Evolutionary conservation across 2,329 filamentous ascomycete genomes (phyloP), one percentile per base, ranked within the genome.

Genomic region (Diplodia sapinea): DNA sequence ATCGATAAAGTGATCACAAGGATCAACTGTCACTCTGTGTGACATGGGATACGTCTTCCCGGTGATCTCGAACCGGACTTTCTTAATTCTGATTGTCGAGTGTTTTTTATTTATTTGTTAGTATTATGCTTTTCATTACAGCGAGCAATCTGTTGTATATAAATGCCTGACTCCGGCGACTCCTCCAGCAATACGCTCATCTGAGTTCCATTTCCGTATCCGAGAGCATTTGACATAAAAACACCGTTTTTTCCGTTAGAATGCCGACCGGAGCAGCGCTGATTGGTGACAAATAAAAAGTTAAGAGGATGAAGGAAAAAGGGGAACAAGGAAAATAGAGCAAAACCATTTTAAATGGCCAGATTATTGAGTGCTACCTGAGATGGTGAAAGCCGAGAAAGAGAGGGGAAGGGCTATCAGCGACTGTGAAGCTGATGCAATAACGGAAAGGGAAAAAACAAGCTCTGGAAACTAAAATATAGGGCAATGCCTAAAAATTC

Each of bases 401-500:
- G 56, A 20, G 59, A 63, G 59, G 50, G 43, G 15, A 51, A 26
- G 23, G 17, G 59, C 59, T 51, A 26, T 49, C 36, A 66, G 31
- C 52, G 11, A 29, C 15, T n/a, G 26, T 15, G 36, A 17, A 20
- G 54, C 54, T 52, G 40, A 49, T 9, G 43, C 26, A 23, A 26
- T 43, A 20, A 50, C 29, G 4, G 52, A 38, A 26, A 49, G 11
- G 29, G 6, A 33, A 33, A 31, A 40, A 50, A 54, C 43, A 20
- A 47, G 9, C 43, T 17, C 54, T 43, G 52, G 26, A 59, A 20
- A 65, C 50, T 55, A 66, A 31, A 55, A 66, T 59, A 13, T 31
- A 67, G 55, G 49, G 50, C 51, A 50, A 56, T 55, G 64, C 64
- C 64, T 66, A 64, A 64, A 56, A 57, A 68, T 63, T 56, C 66